These are phyloP conservation scores for Geotrichum histeridarum DNA, from an alignment of 1,139 yeast genomes.

Conservation along the genomic window DNA sequence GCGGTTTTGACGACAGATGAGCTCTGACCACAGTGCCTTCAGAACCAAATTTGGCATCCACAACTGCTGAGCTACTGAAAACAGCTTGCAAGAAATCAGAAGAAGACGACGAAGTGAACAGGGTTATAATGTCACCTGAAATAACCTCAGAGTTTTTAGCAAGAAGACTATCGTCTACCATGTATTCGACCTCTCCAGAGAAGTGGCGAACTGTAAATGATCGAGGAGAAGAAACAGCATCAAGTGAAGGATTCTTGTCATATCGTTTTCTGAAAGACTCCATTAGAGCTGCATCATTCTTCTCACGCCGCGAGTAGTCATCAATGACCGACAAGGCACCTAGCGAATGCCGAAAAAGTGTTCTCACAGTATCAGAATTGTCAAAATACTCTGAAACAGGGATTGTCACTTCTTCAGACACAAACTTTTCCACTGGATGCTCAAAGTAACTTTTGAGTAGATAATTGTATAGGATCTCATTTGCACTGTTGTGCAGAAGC, in stretches of 20 bases:
- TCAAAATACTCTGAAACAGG: constrained; percentile 40
- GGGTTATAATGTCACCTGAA: constrained; percentile 40
- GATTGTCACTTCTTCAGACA: constrained; percentile 39
- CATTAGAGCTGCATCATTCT: constrained; percentile 34
- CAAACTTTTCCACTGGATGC: constrained; percentile 38
- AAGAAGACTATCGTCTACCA: constrained; percentile 33
- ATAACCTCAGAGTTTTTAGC: constrained; percentile 38
- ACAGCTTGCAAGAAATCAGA: constrained; percentile 38
- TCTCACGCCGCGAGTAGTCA: constrained; percentile 39
- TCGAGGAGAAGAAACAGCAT: constrained; percentile 30
- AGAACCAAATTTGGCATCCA: constrained; percentile 35
- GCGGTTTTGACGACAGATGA: constrained; percentile 39
- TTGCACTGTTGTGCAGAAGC: constrained; percentile 41
- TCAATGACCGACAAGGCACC: constrained; percentile 40
- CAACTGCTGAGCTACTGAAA: constrained; percentile 39
- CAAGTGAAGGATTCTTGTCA: constrained; percentile 33
- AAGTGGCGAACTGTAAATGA: constrained; percentile 40
- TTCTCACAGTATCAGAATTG: constrained; percentile 39
- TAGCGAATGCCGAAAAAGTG: constrained; percentile 36
- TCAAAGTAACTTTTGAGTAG: constrained; percentile 38
- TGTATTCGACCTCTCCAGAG: constrained; percentile 42
- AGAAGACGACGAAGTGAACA: constrained; percentile 39
- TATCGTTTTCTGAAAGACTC: constrained; percentile 36
- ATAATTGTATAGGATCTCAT: constrained; percentile 40
- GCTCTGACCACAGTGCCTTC: constrained; percentile 38